phyloP scores from a whole-genome alignment of 768 basidiomycete genomes.

The Auriscalpium vulgare region DNA sequence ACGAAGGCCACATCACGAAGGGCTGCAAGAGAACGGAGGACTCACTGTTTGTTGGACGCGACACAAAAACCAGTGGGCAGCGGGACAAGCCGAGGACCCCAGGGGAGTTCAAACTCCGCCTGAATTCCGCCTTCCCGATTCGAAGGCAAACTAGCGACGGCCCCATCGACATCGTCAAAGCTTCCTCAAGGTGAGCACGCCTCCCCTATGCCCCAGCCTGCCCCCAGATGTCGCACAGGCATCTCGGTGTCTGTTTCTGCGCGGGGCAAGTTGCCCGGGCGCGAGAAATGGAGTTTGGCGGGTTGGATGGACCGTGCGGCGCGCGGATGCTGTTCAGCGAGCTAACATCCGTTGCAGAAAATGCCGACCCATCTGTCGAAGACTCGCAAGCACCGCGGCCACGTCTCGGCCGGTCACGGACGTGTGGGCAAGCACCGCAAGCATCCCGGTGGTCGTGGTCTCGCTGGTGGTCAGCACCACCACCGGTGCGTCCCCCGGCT shows the following conservation, averaged over 20 bases:
- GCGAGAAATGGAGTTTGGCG: constrained; percentile 12
- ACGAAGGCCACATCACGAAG: constrained; percentile 40
- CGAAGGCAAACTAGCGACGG: constrained; percentile 3
- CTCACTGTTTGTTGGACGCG: constrained; percentile 14
- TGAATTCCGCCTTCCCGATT: constrained; percentile 2
- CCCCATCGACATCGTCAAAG: constrained; percentile 19
- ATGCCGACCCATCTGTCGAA: constrained; percentile 97
- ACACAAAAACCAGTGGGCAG: not conserved
- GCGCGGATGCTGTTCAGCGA: constrained; percentile 12
- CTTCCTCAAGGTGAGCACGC: constrained; percentile 63
- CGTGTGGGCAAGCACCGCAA: constrained; percentile 99
- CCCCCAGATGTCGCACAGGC: not conserved
- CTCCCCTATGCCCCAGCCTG: constrained; percentile 13
- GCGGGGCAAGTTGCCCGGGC: not conserved
- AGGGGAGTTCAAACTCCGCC: constrained; percentile 6
- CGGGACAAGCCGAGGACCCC: not conserved
- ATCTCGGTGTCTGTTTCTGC: not conserved
- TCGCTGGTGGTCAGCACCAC: constrained; percentile 99
- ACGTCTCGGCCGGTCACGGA: constrained; percentile 99
- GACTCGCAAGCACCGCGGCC: constrained; percentile 98
- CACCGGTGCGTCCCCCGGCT: constrained; percentile 62
- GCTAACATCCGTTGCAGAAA: constrained; percentile 29
- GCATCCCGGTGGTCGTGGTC: constrained; percentile 99
- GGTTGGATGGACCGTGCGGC: constrained; percentile 42
- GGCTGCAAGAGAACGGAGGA: not conserved